Percentiles rank a stretch among this genome's conserved stretches.
Conservation (phyloP, 345 rosid genomes). For the Ceriops tagal region DNA sequence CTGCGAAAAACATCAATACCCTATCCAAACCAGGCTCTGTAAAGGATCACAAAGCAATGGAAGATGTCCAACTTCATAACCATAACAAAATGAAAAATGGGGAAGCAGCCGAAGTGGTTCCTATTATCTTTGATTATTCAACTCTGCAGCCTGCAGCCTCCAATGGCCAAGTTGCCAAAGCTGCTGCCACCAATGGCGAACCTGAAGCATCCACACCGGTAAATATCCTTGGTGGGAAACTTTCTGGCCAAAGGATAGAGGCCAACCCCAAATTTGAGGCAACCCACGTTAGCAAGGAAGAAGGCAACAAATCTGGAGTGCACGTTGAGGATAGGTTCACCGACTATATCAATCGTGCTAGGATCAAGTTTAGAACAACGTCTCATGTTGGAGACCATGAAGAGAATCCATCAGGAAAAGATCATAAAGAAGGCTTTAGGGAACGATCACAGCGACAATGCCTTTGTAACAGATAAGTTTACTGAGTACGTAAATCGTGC, state of each 20-base stretch:
- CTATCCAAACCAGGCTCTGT: not conserved
- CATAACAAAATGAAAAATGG: not conserved
- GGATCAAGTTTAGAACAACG: constrained; percentile 23
- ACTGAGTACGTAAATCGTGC: constrained; percentile 25
- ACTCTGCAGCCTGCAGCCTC: constrained; percentile 3
- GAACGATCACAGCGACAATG: not conserved
- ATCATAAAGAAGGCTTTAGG: no score
- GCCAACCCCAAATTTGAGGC: not conserved
- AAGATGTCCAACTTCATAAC: not conserved
- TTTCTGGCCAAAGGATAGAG: not conserved
- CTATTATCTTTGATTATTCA: constrained; percentile 24
- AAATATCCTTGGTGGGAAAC: not conserved
- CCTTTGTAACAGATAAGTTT: constrained; percentile 19
- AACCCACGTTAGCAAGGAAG: not conserved
- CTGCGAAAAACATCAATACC: not conserved
- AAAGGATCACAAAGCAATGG: not conserved
- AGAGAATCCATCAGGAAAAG: not conserved
- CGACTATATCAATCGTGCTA: constrained; percentile 23
- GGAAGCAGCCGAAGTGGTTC: constrained; percentile 16
- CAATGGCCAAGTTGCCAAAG: not conserved
- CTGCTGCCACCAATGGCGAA: constrained; percentile 3
- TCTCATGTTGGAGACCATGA: constrained; percentile 15
- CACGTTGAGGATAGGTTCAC: constrained; percentile 27
- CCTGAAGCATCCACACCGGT: not conserved
- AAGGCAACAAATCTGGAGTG: constrained; percentile 9